phyloP scores from a whole-genome alignment of 352 stramenopile genomes.

The Pythium sukuiense region DNA sequence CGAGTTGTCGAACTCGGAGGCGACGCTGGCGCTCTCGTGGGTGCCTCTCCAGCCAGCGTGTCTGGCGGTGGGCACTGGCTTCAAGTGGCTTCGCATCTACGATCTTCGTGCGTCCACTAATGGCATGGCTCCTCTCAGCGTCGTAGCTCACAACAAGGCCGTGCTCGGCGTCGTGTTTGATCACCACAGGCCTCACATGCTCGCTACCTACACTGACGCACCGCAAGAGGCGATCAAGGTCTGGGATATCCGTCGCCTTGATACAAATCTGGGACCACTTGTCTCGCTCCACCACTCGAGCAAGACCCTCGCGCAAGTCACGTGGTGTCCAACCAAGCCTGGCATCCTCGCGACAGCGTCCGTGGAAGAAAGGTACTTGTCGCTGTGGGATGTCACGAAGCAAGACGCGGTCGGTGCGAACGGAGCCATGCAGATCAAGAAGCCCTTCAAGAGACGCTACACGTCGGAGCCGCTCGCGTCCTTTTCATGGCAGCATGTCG shows the following conservation, averaged over 20 bases:
- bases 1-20: constrained; percentile 84
- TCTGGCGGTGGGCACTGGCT: constrained; percentile 78
- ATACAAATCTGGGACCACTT: constrained; percentile 58
- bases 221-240: constrained; percentile 84
- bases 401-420: constrained; percentile 34
- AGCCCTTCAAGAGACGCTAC: constrained; percentile 76
- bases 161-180: constrained; percentile 85
- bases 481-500: constrained; percentile 82
- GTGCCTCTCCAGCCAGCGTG: constrained; percentile 80
- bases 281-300: constrained; percentile 72
- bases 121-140: constrained; percentile 62
- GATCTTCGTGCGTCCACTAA: constrained; percentile 65
- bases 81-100: constrained; percentile 89
- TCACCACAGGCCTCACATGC: constrained; percentile 71
- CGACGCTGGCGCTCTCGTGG: constrained; percentile 79
- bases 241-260: constrained; percentile 85
- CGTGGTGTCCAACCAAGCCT: constrained; percentile 82
- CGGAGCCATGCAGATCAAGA: constrained; percentile 51
- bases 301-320: constrained; percentile 75
- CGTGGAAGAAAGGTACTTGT: constrained; percentile 79
- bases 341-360: constrained; percentile 80
- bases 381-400: constrained; percentile 79
- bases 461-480: constrained; percentile 71
- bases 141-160: constrained; percentile 84
- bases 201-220: constrained; percentile 83